phyloP scores from a whole-genome alignment of 768 basidiomycete genomes.

The Phaeolepiota aurea region DNA sequence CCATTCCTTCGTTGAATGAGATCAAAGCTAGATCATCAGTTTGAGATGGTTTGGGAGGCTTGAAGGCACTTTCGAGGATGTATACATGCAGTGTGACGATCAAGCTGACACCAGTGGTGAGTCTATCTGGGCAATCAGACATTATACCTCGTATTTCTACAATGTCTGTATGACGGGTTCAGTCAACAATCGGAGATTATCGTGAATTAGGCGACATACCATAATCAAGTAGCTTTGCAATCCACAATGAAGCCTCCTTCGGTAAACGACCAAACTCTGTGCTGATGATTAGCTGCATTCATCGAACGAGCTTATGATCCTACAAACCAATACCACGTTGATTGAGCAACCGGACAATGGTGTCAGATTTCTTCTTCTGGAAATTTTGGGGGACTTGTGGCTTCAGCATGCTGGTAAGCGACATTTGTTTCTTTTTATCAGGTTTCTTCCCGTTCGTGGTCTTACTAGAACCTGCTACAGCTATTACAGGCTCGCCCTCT shows the following conservation, averaged over 20 bases:
- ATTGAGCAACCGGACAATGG: constrained; percentile 61
- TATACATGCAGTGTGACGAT: constrained; percentile 72
- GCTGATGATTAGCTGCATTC: constrained; percentile 2
- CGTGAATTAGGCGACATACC: constrained; percentile 26
- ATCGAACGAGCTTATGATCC: background rate
- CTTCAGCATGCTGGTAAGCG: constrained; percentile 61
- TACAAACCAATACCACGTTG: constrained; percentile 51
- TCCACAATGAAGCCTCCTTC: constrained; percentile 63
- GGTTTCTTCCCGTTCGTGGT: constrained; percentile 28
- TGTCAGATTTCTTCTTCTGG: constrained; percentile 52
- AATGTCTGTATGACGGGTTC: constrained; percentile 47
- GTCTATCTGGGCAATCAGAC: constrained; percentile 65
- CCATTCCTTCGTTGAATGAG: constrained; percentile 69
- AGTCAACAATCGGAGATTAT: too few species aligned
- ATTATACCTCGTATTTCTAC: constrained; percentile 65
- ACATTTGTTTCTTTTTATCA: constrained; percentile 54
- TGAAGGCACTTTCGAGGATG: constrained; percentile 64
- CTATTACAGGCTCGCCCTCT: constrained; percentile 31
- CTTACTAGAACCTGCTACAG: constrained; percentile 17
- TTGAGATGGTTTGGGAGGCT: constrained; percentile 26
- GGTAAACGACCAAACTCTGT: constrained; percentile 78
- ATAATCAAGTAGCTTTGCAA: constrained; percentile 65
- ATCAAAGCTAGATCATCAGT: constrained; percentile 19
- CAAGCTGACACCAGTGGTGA: constrained; percentile 70
- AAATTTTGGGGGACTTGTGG: constrained; percentile 33